phyloP scores from a whole-genome alignment of 176 grass and related monocot species.

The Oryza punctata region DNA sequence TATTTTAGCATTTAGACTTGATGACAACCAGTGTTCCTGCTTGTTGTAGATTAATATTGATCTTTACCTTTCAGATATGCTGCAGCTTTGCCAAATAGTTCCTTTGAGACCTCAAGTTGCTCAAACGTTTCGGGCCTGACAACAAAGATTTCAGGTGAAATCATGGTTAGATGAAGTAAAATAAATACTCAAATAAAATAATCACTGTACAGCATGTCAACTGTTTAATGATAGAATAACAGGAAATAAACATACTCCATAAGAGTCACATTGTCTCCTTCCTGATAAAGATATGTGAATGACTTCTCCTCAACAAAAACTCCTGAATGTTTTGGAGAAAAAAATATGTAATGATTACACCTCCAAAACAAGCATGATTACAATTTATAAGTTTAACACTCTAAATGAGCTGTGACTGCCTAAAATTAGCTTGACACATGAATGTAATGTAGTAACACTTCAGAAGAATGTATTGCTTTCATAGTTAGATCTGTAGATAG shows the following conservation, averaged over 20 bases:
- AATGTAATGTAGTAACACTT: conserved; percentile 18
- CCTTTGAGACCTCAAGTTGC: conserved; percentile 89
- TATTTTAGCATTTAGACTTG: conserved; percentile 14
- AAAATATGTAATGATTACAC: conserved; percentile 5
- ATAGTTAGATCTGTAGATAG: conserved; percentile 2
- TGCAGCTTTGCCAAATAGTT: conserved; percentile 85
- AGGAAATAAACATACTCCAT: conserved; percentile 86
- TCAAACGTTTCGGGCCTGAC: conserved; percentile 86
- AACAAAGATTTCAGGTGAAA: conserved; percentile 40
- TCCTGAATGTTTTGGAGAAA: conserved; percentile 48
- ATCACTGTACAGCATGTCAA: conserved; percentile 12
- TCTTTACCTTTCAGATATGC: conserved; percentile 73
- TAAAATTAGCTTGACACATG: conserved; percentile 5
- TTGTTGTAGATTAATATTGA: conserved; percentile 27
- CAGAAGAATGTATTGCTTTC: conserved; percentile 5
- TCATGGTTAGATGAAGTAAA: not conserved
- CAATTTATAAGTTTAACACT: conserved; percentile 4
- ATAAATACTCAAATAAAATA: not conserved
- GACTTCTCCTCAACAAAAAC: conserved; percentile 96
- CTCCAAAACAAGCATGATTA: not conserved
- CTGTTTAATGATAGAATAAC: conserved; percentile 25
- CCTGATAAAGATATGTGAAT: conserved; percentile 92
- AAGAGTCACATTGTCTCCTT: conserved; percentile 71
- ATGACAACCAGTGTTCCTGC: not conserved
- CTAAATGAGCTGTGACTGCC: not conserved